These are phyloP conservation scores for Dacryopinax primogenitus DNA, from an alignment of 768 basidiomycete species.

Conservation along the genomic window DNA sequence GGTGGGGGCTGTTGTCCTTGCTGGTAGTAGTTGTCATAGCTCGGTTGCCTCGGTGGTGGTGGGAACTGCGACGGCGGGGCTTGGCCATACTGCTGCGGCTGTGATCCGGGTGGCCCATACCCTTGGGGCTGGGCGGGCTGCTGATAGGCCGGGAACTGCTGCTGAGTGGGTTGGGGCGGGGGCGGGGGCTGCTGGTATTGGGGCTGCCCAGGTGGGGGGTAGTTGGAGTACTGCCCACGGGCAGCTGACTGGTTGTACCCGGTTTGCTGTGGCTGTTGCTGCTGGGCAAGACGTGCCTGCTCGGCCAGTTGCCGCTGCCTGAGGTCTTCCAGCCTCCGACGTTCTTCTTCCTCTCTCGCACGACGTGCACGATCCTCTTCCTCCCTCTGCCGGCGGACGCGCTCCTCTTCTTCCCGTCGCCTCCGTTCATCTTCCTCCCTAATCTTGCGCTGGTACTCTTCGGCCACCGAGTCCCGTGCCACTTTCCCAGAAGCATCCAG, in stretches of 20 bases:
- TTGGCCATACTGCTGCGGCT: slow-evolving; percentile 27
- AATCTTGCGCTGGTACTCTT: slow-evolving; percentile 24
- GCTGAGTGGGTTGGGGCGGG: slow-evolving; percentile 16
- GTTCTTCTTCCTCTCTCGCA: neutral
- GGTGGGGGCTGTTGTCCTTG: slow-evolving; percentile 19
- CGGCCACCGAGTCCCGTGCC: slow-evolving; percentile 65
- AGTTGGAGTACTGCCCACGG: slow-evolving; percentile 13
- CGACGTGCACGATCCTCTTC: neutral
- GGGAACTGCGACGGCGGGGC: slow-evolving; percentile 17
- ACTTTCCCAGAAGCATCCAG: slow-evolving; percentile 72
- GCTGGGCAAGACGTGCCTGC: slow-evolving; percentile 12
- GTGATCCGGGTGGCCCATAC: slow-evolving; percentile 1
- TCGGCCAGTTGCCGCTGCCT: slow-evolving; percentile 13
- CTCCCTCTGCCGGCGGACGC: neutral
- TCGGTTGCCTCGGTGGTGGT: slow-evolving; percentile 19
- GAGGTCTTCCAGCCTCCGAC: neutral
- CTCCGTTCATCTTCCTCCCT: neutral
- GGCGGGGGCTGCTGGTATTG: slow-evolving; percentile 20
- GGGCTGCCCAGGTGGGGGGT: slow-evolving; percentile 19
- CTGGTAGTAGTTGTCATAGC: slow-evolving; percentile 26
- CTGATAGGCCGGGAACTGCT: slow-evolving; percentile 24
- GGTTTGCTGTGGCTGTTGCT: slow-evolving; percentile 18
- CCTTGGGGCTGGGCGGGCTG: slow-evolving; percentile 19
- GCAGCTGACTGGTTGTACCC: slow-evolving; percentile 1
- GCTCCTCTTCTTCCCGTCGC: neutral